These are phyloP conservation scores for Vigna hirtella DNA, from an alignment of 306 rosid genomes.

Conservation along the genomic window DNA sequence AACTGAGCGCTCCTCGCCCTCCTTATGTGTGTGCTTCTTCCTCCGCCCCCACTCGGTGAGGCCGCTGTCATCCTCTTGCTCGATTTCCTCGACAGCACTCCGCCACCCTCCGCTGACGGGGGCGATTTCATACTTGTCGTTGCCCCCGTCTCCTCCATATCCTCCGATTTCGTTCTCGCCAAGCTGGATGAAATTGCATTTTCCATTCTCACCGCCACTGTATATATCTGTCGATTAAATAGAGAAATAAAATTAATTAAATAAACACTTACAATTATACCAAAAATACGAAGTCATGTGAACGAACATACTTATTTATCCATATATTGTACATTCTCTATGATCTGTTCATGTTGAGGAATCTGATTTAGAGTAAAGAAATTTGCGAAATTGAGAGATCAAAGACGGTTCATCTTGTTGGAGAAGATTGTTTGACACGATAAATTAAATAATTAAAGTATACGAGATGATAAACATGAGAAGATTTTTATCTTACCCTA, in stretches of 20 bases:
- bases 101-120: slow-evolving; percentile 48
- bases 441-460: background rate
- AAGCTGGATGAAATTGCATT: slow-evolving; percentile 54
- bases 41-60: slow-evolving; percentile 60
- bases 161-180: slow-evolving; percentile 80
- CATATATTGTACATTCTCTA: no score
- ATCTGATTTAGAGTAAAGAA: background rate
- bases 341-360: background rate
- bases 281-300: no score
- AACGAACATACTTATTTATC: no score
- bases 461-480: background rate
- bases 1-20: slow-evolving; percentile 87
- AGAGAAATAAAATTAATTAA: background rate
- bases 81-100: slow-evolving; percentile 62
- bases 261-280: background rate
- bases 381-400: no score
- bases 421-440: background rate
- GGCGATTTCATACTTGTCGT: slow-evolving; percentile 58
- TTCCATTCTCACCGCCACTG: slow-evolving; percentile 57
- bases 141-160: slow-evolving; percentile 57
- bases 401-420: background rate
- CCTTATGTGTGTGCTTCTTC: slow-evolving; percentile 77
- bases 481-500: slow-evolving; percentile 19
- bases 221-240: background rate
- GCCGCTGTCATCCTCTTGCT: slow-evolving; percentile 57